phyloP scores from a whole-genome alignment of 768 basidiomycete species.

The Naganishia kalamii region DNA sequence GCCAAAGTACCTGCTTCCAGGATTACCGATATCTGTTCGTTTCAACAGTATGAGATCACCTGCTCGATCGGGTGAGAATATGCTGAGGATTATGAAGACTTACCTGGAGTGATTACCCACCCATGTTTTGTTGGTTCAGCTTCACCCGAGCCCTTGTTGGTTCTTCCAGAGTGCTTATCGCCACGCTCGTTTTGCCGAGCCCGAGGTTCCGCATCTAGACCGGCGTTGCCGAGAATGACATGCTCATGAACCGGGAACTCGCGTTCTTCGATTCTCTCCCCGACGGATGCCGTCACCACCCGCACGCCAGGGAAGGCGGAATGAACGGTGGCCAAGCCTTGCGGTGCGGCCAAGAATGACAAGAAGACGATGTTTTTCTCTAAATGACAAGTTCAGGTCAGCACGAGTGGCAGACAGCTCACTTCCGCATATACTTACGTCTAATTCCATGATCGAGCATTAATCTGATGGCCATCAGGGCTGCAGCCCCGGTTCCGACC shows the following conservation, averaged over 20 bases:
- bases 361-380: constrained; percentile 66
- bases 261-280: constrained; percentile 63
- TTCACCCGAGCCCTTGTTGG: neutral
- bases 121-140: constrained; percentile 34
- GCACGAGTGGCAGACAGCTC: neutral
- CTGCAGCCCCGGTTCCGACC: constrained; percentile 83
- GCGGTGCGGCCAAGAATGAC: constrained; percentile 77
- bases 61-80: too few species aligned
- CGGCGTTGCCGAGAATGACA: constrained; percentile 34
- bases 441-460: constrained; percentile 85
- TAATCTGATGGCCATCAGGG: constrained; percentile 85
- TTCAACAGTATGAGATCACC: neutral
- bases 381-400: neutral
- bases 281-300: constrained; percentile 77
- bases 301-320: constrained; percentile 77
- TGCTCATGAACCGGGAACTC: constrained; percentile 28
- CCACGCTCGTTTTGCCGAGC: neutral
- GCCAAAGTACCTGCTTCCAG: constrained; percentile 9
- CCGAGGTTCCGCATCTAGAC: constrained; percentile 37
- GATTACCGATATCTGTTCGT: constrained; percentile 1
- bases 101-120: constrained; percentile 42
- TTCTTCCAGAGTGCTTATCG: neutral
- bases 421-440: constrained; percentile 50
- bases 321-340: constrained; percentile 70
- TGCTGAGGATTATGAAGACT: constrained; percentile 5